Base-by-base conservation (phyloP, 2,329 filamentous ascomycete species). In the Cercospora citrullina region DNA sequence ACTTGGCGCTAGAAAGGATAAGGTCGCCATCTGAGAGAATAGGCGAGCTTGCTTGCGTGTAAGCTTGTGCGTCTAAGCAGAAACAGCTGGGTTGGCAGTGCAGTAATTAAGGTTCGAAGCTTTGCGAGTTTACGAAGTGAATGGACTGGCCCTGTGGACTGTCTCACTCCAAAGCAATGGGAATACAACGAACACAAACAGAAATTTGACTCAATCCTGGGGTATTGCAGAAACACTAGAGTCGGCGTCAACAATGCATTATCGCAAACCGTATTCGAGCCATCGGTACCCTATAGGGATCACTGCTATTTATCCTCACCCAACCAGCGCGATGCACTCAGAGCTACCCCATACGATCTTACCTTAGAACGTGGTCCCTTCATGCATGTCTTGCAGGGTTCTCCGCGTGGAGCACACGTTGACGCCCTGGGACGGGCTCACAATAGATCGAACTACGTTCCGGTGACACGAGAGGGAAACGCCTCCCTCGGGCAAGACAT, bases 321-420 rank as follows among this genome's bases (percentile, higher is more conserved):
- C 21, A 28, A 16, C 48, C 48, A 53, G 48, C 23, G 48, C 5
- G 30, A 26, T 53, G 48, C 23, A 53, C 23, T 53, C 48, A 23
- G 48, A 53, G 48, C 48, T 53, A 53, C 48, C 48, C 48, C 48
- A 53, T 28, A 53, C 48, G 23, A 53, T 53, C 48, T 53, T 28
- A n/a, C 23, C 48, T 53, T 28, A 14, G 23, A 53, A 53, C 6
- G 48, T 23, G 23, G 26, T 26, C 48, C 48, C 21, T 53, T 28
- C 23, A 23, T 53, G 48, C 48, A 59, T 4, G n/a, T 31, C 26
- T 18, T 33, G 30, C 55, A 59, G 55, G 55, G 55, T 59, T 59
- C 55, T 59, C 55, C 55, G 55, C 55, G 55, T 59, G 55, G 28
- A 33, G 55, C 36, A 53, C 48, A 53, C 48, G 48, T 53, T 53